Conservation (phyloP, 2,329 filamentous ascomycete species). For the Knoxdaviesia proteae region DNA sequence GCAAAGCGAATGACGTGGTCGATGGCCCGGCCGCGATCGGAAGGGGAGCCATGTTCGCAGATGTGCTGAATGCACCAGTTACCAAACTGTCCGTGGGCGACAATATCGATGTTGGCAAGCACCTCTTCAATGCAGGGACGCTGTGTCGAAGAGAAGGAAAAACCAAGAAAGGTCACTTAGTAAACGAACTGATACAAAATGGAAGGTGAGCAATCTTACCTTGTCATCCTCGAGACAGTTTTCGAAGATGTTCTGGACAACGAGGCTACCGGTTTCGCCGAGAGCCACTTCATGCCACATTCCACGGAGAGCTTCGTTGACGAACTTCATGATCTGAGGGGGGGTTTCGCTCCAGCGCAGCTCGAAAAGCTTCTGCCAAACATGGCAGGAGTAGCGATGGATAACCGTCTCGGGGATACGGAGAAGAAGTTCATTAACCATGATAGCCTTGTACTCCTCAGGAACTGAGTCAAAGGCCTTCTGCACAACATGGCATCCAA, state of each 20-base stretch:
- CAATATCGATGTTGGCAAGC: constrained; percentile 80
- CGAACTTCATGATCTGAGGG: constrained; percentile 94
- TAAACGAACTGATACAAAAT: not conserved
- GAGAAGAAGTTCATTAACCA: constrained; percentile 93
- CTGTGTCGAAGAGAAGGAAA: constrained; percentile 21
- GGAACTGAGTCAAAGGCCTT: constrained; percentile 97
- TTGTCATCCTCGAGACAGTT: constrained; percentile 98
- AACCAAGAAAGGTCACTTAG: constrained; percentile 4
- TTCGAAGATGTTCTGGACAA: constrained; percentile 99
- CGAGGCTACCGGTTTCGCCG: constrained; percentile 89
- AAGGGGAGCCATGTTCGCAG: constrained; percentile 82
- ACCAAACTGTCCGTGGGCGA: constrained; percentile 92
- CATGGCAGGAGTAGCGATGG: constrained; percentile 94
- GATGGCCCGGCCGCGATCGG: constrained; percentile 79
- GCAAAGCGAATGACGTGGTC: constrained; percentile 90
- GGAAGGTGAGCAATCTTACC: constrained; percentile 25
- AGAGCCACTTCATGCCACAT: constrained; percentile 99
- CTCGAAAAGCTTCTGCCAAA: constrained; percentile 99
- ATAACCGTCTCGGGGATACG: constrained; percentile 95
- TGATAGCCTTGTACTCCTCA: constrained; percentile 92
- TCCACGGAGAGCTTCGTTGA: constrained; percentile 81
- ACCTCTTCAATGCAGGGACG: constrained; percentile 96
- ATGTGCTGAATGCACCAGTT: constrained; percentile 99
- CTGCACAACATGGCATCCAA: constrained; percentile 94
- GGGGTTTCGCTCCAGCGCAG: constrained; percentile 87